These are phyloP conservation scores for Candida coquimbonensis DNA, from an alignment of 805 yeast species.

Conservation along the genomic window DNA sequence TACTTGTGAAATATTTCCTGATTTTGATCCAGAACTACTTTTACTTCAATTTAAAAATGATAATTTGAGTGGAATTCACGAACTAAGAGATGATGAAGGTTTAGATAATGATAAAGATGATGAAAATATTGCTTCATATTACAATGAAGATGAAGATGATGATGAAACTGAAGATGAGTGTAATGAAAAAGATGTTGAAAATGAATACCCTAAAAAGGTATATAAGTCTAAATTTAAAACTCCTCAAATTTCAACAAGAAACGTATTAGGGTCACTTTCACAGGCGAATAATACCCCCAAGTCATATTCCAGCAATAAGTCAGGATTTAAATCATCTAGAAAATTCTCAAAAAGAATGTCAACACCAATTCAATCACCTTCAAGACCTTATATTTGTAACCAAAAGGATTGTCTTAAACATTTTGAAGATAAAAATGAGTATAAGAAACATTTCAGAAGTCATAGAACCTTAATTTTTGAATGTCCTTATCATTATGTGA, in stretches of 20 bases:
- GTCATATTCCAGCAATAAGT: too few relatives aligned
- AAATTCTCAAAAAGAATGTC: slow-evolving; percentile 1
- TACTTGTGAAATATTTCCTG: slow-evolving; percentile 5
- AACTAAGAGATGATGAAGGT: slow-evolving; percentile 3
- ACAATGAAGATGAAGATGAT: neutral
- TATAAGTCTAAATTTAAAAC: neutral
- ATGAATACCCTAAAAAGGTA: neutral
- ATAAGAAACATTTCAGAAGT: slow-evolving; percentile 6
- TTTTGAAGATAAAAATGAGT: slow-evolving; percentile 5
- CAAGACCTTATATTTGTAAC: neutral
- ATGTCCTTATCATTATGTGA: slow-evolving; percentile 6
- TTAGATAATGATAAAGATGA: slow-evolving; percentile 3
- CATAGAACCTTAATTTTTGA: slow-evolving; percentile 4
- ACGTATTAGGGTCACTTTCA: too few relatives aligned
- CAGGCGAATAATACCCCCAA: too few relatives aligned
- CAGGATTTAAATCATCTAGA: neutral
- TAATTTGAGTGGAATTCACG: slow-evolving; percentile 1
- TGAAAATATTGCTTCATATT: neutral
- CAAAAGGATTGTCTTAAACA: slow-evolving; percentile 3
- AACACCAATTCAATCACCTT: neutral
- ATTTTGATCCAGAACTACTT: slow-evolving; percentile 6
- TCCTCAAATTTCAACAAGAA: too few relatives aligned
- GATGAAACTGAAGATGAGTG: neutral
- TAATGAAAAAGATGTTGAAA: neutral
- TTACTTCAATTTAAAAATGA: slow-evolving; percentile 3